These are phyloP conservation scores for Hypoxylon sp. DNA, from an alignment of 2,329 filamentous ascomycete species.

Conservation along the genomic window DNA sequence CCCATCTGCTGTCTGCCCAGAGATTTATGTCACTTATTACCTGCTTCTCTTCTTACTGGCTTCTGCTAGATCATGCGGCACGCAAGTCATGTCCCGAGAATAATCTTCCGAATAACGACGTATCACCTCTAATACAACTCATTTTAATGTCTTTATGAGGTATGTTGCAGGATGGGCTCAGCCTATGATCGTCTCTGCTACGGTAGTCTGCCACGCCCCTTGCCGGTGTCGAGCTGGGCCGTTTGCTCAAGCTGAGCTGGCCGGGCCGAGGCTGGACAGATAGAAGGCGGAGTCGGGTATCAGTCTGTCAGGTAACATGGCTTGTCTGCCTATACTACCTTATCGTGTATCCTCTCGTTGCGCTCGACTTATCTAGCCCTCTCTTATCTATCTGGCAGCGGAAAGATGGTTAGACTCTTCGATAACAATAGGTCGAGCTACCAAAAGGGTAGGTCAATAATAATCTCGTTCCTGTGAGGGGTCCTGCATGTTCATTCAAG, in stretches of 20 bases:
- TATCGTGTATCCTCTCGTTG: not conserved
- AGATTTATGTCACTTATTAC: slow-evolving; percentile 12
- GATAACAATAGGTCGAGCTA: not conserved
- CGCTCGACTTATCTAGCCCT: not conserved
- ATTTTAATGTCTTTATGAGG: no score
- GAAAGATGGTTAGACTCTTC: not conserved
- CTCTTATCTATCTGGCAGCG: not conserved
- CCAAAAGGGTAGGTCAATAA: not conserved
- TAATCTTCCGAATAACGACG: not conserved
- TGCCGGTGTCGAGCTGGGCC: no score
- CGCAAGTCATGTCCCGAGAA: not conserved
- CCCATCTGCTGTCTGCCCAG: slow-evolving; percentile 8
- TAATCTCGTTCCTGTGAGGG: not conserved
- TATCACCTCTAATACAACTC: not conserved
- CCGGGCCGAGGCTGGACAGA: no score
- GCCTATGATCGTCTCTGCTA: no score
- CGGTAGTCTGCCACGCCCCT: no score
- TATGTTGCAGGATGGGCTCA: no score
- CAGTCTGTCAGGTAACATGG: no score
- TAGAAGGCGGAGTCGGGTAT: no score
- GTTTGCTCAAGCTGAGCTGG: no score
- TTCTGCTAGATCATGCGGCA: slow-evolving; percentile 9
- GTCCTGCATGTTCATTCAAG: not conserved
- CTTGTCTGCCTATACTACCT: not conserved
- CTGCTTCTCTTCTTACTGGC: not conserved